Evolutionary conservation across 2,329 filamentous ascomycete genomes (phyloP), one percentile per base, ranked within the genome.

Genomic region (Exophiala bonariae): DNA sequence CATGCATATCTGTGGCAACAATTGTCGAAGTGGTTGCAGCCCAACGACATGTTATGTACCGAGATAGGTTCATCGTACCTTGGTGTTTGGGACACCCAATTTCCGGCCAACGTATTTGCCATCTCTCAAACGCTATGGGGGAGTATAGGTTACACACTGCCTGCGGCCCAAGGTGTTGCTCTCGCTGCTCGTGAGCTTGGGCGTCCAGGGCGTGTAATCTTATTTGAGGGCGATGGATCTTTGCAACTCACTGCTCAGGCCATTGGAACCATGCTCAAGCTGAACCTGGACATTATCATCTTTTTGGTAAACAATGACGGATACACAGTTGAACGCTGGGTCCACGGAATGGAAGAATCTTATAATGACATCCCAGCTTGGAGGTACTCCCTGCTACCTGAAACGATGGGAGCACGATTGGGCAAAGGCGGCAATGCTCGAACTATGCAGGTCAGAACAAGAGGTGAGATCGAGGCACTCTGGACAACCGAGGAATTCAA

Each of bases 401-500:
- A 36, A 10, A 51, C 55, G 26, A 56, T 58, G 35, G 31, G 31
- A 13, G 28, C 28, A 9, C 6, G 23, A 6, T 11, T 26, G 23
- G 23, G 6, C 11, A 11, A 32, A 8, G 20, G 19, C 14, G 55
- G 52, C 14, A 26, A 19, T n/a, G 40, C 28, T 8, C 17, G 7
- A 4, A 34, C 8, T 33, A n/a, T 16, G 6, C n/a, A 33, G 32
- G 40, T 14, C n/a, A 26, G 23, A 6, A 41, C 14, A n/a, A n/a
- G 56, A 55, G 57, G 55, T 16, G 45, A 60, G 28, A 39, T 60
- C 23, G 46, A 47, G n/a, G 37, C 39, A 5, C 38, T 60, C 18
- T 34, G 59, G 13, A 50, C 41, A 9, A 42, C 56, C 22, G 60
- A 66, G 23, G 59, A 59, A 1, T 61, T 76, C 33, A 53, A 59